phyloP scores from a whole-genome alignment of 2,329 filamentous ascomycete genomes.

The Penicillium freii region DNA sequence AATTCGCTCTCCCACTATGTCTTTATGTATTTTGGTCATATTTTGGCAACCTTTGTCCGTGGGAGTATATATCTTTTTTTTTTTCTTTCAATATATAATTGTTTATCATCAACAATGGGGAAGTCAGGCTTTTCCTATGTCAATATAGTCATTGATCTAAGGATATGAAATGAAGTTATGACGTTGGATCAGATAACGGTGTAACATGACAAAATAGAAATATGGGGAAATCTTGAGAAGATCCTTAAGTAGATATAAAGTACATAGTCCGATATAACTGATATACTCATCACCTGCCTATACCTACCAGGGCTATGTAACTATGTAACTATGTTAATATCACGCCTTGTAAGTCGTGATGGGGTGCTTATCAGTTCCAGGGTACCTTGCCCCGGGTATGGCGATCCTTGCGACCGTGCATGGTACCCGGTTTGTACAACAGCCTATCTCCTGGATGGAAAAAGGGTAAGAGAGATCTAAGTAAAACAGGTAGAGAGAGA shows the following conservation, averaged over 20 bases:
- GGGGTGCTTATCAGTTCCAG: constrained; percentile 2
- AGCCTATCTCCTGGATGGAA: neutral
- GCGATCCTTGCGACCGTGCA: constrained; percentile 9
- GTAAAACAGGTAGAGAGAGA: neutral
- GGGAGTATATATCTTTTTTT: neutral
- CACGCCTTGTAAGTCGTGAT: constrained; percentile 3
- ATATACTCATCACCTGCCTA: neutral
- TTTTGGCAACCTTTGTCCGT: neutral
- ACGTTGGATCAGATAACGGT: constrained; percentile 5
- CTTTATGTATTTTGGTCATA: neutral
- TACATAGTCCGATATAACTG: neutral
- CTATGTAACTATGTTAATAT: neutral
- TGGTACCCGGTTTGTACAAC: neutral
- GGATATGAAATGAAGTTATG: neutral
- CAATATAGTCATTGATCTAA: too few relatives aligned
- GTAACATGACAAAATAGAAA: neutral
- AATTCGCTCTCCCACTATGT: neutral
- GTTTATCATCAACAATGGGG: neutral
- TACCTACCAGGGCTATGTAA: neutral
- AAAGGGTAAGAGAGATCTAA: neutral
- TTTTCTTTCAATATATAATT: neutral
- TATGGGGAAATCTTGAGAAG: neutral
- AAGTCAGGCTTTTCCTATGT: too few relatives aligned
- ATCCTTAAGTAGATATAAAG: neutral
- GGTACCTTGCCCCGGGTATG: neutral